These are phyloP conservation scores for Ophiocordyceps camponoti-rufipedis DNA, from an alignment of 2,329 filamentous ascomycete genomes.

Conservation along the genomic window DNA sequence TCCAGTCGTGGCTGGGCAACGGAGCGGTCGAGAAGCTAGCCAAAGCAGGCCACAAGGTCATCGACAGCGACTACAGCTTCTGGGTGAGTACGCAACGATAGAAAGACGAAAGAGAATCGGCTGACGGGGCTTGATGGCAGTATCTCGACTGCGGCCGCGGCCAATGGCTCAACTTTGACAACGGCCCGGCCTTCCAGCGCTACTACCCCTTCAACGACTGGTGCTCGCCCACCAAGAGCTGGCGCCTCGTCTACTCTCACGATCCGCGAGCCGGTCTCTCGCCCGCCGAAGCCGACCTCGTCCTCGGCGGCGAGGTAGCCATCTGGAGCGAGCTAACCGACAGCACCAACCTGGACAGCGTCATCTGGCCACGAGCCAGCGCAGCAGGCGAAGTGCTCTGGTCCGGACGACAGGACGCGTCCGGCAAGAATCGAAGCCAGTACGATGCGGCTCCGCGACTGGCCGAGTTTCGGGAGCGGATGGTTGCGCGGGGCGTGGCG, in stretches of 20 bases:
- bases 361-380: conserved; percentile 60
- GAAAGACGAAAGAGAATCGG: background rate
- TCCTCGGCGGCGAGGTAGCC: conserved; percentile 67
- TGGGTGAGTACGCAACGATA: conserved; percentile 35
- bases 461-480: conserved; percentile 57
- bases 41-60: conserved; percentile 46
- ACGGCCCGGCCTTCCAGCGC: conserved; percentile 25
- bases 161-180: conserved; percentile 56
- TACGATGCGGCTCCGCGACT: conserved; percentile 50
- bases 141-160: conserved; percentile 74
- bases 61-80: conserved; percentile 60
- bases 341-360: conserved; percentile 51
- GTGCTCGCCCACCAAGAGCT: conserved; percentile 64
- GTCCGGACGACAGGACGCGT: conserved; percentile 50
- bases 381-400: conserved; percentile 67
- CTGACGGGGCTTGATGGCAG: conserved; percentile 16
- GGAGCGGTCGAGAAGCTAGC: conserved; percentile 42
- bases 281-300: conserved; percentile 39
- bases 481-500: conserved; percentile 48
- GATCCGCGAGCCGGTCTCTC: conserved; percentile 52
- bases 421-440: conserved; percentile 52
- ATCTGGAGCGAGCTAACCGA: conserved; percentile 74
- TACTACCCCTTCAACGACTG: conserved; percentile 64
- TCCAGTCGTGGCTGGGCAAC: conserved; percentile 62
- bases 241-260: conserved; percentile 65